Evolutionary conservation across 441 rosid species (phyloP), one percentile per base, ranked within the genome.

Genomic region (Viola pubescens): DNA sequence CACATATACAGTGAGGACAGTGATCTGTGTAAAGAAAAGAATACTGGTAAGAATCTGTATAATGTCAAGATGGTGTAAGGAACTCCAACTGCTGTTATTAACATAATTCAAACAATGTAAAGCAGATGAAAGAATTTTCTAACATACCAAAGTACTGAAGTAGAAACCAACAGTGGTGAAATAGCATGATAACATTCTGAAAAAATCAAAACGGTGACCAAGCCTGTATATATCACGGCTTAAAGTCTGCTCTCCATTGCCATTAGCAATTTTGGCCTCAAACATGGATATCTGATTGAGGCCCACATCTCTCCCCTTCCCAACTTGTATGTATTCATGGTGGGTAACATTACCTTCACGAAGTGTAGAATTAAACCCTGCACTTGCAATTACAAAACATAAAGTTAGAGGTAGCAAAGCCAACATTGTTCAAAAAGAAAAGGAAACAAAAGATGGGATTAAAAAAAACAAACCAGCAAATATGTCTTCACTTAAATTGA

Each of bases 291-390:
- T 95, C 73, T 95, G 99, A 70, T 95, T 95, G 51, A 95, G 87
- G 34, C 98, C 98, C 70, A 91, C 99, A 76, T 95, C 99, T 74
- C 99, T 89, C 41, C 98, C 99, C 78, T 95, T 95, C 51, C 99
- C 99, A 44, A 95, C 99, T 83, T 95, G 99, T 74, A 89, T 91
- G 79, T 95, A 95, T 61, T 95, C 99, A 59, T 95, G 99, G 78
- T 95, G 99, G 37, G 99, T 95, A 58, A 95, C 91, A 79, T 91
- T 91, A 69, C 99, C 99, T 77, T 87, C 95, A 48, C 97, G 99
- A 49, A 91, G 96, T 9, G 99, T 95, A 57, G 98, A 95, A 74
- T 89, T 95, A 79, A 87, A 95, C 43, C 99, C 99, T 95, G 73
- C 70, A 66, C 6, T 57, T 53, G 52, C 58, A 54, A 71, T n/a